Evolutionary conservation across 768 basidiomycete genomes (phyloP).

Genomic region (Russula dissimulans): DNA sequence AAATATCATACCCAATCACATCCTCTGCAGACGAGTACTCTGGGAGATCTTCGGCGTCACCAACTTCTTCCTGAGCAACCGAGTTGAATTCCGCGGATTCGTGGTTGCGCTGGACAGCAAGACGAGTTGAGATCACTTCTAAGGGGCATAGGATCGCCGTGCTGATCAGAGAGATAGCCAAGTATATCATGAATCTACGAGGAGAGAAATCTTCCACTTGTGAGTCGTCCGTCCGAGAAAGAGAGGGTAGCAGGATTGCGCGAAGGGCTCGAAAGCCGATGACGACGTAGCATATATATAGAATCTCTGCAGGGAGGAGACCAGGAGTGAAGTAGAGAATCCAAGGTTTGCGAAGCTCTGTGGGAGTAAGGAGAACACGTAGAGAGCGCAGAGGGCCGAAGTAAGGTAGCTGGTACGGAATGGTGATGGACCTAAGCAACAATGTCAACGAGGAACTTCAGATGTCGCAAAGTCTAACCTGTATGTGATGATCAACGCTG

Average conservation of each 20-base stretch:
- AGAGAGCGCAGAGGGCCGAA: constrained; percentile 48
- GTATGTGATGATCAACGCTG: constrained; percentile 67
- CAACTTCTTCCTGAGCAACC: constrained; percentile 62
- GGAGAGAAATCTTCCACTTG: constrained; percentile 37
- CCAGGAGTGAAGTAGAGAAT: constrained; percentile 73
- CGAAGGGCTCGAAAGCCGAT: constrained; percentile 36
- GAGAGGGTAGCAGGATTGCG: constrained; percentile 51
- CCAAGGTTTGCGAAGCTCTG: constrained; percentile 73
- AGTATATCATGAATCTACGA: constrained; percentile 45
- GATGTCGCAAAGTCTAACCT: constrained; percentile 38
- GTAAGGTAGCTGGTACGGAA: constrained; percentile 67
- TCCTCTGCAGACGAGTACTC: constrained; percentile 70
- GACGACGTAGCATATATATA: constrained; percentile 38
- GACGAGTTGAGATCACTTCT: constrained; percentile 69
- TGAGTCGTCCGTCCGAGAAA: constrained; percentile 29
- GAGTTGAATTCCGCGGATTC: constrained; percentile 67
- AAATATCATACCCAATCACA: constrained; percentile 61
- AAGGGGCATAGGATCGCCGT: constrained; percentile 59
- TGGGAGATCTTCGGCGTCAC: constrained; percentile 45
- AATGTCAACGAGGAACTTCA: not conserved
- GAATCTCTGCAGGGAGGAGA: constrained; percentile 35
- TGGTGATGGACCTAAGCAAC: constrained; percentile 61
- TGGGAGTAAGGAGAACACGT: constrained; percentile 68
- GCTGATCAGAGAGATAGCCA: constrained; percentile 46
- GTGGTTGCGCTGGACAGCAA: constrained; percentile 82